phyloP scores from a whole-genome alignment of 345 rosid genomes.

The Eucalyptus viminalis region DNA sequence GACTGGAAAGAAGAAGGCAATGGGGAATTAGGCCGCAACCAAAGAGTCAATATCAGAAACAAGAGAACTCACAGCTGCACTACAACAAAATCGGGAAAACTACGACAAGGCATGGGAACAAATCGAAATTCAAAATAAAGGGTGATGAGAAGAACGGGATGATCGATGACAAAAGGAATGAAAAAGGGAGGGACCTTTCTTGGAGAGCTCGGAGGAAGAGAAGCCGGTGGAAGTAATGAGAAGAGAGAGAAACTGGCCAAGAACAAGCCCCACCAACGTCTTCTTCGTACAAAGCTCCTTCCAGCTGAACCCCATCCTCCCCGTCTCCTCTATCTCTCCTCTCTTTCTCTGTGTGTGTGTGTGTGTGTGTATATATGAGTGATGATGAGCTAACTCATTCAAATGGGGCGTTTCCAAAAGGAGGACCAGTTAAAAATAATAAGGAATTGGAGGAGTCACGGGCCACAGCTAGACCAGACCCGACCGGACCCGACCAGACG shows the following conservation, averaged over 20 bases:
- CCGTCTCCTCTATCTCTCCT: background rate
- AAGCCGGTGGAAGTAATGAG: conserved; percentile 35
- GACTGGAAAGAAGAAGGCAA: background rate
- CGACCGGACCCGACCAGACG: background rate
- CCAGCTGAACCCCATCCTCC: conserved; percentile 1
- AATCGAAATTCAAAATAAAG: background rate
- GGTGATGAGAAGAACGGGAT: background rate
- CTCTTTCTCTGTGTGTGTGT: background rate
- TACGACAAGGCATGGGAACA: background rate
- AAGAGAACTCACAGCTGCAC: background rate
- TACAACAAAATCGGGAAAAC: background rate
- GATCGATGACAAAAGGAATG: background rate
- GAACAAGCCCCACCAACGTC: conserved; percentile 25
- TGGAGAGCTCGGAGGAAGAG: conserved; percentile 23
- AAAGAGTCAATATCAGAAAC: background rate
- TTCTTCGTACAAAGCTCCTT: conserved; percentile 20
- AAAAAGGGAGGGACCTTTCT: conserved; percentile 8
- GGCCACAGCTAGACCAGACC: background rate
- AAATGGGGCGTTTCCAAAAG: background rate
- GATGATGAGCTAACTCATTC: background rate
- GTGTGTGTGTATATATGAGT: fast-evolving
- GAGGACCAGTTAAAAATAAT: background rate
- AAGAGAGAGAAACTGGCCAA: conserved; percentile 37
- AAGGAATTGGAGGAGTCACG: background rate
- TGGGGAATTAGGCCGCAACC: background rate